Percentiles rank a stretch among this genome's conserved stretches.
Conservation (phyloP, 495 filamentous ascomycete species). For the Amorphotheca resinae region DNA sequence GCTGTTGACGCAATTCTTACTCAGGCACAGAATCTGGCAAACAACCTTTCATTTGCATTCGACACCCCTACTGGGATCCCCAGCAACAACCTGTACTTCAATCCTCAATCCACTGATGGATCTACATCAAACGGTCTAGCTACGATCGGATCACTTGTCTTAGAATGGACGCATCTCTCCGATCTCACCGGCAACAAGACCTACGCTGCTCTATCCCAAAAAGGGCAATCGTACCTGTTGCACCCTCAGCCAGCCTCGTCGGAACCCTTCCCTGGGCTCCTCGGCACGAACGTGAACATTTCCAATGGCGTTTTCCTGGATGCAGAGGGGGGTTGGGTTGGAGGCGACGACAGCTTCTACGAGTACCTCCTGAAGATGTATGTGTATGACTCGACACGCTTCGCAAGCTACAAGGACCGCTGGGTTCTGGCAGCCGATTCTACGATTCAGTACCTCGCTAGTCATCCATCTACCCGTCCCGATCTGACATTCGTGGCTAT, state of each 20-base stretch:
- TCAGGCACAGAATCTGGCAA: constrained; percentile 58
- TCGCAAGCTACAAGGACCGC: constrained; percentile 49
- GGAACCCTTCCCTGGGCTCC: constrained; percentile 67
- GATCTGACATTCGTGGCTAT: constrained; percentile 66
- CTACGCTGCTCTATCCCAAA: constrained; percentile 56
- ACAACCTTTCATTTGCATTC: constrained; percentile 67
- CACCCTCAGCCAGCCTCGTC: constrained; percentile 45
- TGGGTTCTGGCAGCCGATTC: constrained; percentile 74
- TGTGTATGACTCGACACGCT: constrained; percentile 61
- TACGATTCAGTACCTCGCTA: constrained; percentile 56
- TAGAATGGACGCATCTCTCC: constrained; percentile 77
- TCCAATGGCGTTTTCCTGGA: constrained; percentile 54
- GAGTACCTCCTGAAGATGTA: constrained; percentile 95
- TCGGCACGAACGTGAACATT: constrained; percentile 58
- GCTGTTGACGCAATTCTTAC: constrained; percentile 44
- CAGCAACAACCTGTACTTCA: constrained; percentile 56
- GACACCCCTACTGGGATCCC: constrained; percentile 65
- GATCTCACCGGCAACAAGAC: constrained; percentile 57
- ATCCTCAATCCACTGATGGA: constrained; percentile 27
- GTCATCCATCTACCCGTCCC: constrained; percentile 54
- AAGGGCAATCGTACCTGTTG: constrained; percentile 61
- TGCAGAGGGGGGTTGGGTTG: constrained; percentile 62
- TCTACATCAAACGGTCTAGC: constrained; percentile 53
- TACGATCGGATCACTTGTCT: constrained; percentile 57
- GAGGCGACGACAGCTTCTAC: constrained; percentile 73